phyloP scores from a whole-genome alignment of 2,329 filamentous ascomycete genomes.

The Neofusicoccum sp. region DNA sequence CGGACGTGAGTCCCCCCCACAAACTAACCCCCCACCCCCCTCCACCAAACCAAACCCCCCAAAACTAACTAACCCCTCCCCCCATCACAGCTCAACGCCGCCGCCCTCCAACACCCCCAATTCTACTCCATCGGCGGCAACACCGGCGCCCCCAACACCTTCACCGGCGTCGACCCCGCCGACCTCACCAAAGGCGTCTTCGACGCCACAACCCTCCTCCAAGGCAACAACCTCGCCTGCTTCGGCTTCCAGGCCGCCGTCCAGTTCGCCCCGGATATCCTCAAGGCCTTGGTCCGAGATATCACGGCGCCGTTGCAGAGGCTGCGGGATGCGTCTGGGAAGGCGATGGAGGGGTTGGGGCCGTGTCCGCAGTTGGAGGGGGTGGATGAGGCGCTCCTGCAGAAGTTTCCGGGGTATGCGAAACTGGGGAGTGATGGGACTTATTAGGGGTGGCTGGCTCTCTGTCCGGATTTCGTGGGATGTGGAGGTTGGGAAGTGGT shows the following conservation, averaged over 20 bases:
- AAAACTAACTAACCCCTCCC: no score
- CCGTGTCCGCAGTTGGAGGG: conserved; percentile 22
- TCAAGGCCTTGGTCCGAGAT: conserved; percentile 39
- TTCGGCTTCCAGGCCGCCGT: conserved; percentile 46
- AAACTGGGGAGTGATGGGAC: not conserved
- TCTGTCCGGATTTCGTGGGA: no score
- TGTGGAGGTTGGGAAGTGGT: no score
- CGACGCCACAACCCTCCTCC: conserved; percentile 44
- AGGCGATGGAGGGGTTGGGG: conserved; percentile 16
- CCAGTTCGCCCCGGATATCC: conserved; percentile 46
- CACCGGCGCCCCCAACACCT: conserved; percentile 37
- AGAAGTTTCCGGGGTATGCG: not conserved
- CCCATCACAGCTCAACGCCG: not conserved
- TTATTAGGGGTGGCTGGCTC: not conserved
- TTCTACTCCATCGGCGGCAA: conserved; percentile 41
- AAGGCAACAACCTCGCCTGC: conserved; percentile 54
- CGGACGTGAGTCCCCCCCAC: not conserved
- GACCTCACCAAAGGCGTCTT: conserved; percentile 46
- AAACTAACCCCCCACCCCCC: no score
- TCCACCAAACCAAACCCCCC: no score
- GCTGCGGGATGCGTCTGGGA: conserved; percentile 37
- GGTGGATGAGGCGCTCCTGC: conserved; percentile 16
- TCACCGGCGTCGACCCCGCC: conserved; percentile 37
- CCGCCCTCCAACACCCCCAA: conserved; percentile 32
- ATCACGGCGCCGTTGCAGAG: conserved; percentile 36